These are phyloP conservation scores for Sarocladiaceae sp. DNA, from an alignment of 2,329 filamentous ascomycete genomes.

Conservation along the genomic window DNA sequence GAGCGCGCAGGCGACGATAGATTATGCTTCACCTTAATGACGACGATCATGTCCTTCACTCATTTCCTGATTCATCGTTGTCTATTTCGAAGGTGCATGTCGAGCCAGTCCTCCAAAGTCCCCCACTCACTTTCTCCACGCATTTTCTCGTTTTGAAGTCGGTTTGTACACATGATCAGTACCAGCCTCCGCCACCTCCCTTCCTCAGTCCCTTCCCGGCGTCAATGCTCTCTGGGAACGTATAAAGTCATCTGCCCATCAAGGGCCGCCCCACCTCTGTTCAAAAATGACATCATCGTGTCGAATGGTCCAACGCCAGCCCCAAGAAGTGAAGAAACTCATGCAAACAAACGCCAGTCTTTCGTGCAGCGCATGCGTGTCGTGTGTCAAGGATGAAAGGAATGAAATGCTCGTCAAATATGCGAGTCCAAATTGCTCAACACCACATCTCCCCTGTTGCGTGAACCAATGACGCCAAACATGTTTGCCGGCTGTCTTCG, in stretches of 20 bases:
- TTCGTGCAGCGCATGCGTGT: slow-evolving; percentile 6
- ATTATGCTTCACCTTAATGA: too few species aligned
- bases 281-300: background rate
- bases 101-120: background rate
- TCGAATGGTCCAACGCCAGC: slow-evolving; percentile 4
- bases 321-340: background rate
- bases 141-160: background rate
- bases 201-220: background rate
- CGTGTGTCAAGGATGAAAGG: background rate
- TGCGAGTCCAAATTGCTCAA: slow-evolving; percentile 1
- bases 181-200: background rate
- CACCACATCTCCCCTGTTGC: background rate
- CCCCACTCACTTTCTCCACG: background rate
- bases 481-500: too few species aligned
- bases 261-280: background rate
- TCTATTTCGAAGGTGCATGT: slow-evolving; percentile 5
- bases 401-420: slow-evolving; percentile 4
- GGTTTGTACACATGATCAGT: background rate
- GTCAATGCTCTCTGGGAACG: background rate
- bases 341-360: slow-evolving; percentile 6
- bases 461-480: too few species aligned
- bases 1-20: too few species aligned
- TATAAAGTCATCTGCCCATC: too few species aligned
- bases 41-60: too few species aligned
- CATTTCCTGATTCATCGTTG: slow-evolving; percentile 1